Evolutionary conservation across 257 asterid species (phyloP).

Genomic region (Gynochthodes officinalis): DNA sequence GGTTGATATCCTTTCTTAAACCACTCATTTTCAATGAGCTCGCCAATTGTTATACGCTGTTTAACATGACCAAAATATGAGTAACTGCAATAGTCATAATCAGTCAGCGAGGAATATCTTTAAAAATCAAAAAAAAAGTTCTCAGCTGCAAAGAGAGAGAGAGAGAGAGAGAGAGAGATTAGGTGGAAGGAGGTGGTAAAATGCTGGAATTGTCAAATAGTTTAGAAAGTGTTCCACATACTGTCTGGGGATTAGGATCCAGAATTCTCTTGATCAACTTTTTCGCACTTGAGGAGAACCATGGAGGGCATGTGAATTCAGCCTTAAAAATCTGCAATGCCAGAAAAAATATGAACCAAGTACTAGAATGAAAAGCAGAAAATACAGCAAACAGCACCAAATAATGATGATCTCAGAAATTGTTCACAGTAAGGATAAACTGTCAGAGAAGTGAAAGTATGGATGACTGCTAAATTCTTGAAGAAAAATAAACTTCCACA

Average conservation of each 20-base stretch:
- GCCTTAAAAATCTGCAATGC: slow-evolving; percentile 83
- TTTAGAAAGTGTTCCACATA: slow-evolving; percentile 24
- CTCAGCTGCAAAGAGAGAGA: not conserved
- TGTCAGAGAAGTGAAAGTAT: not conserved
- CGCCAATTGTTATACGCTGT: slow-evolving; percentile 80
- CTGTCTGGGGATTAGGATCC: slow-evolving; percentile 91
- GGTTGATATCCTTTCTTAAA: slow-evolving; percentile 89
- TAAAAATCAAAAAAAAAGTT: not conserved
- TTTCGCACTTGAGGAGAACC: slow-evolving; percentile 86
- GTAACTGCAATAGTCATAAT: not conserved
- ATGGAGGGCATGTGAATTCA: slow-evolving; percentile 77
- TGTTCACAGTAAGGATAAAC: not conserved
- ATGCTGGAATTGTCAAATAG: not conserved
- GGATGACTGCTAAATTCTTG: not conserved
- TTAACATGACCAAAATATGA: slow-evolving; percentile 14
- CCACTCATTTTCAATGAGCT: slow-evolving; percentile 88
- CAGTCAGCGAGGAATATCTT: not conserved
- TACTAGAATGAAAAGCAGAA: not conserved
- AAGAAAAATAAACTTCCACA: not conserved
- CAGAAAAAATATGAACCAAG: slow-evolving; percentile 16
- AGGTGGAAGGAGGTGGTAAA: not conserved
- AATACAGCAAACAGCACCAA: not conserved
- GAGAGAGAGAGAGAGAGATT: not conserved
- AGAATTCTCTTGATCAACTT: slow-evolving; percentile 82
- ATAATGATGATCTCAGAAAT: not conserved